These are phyloP conservation scores for Solanum clarkiae DNA, from an alignment of 257 asterid species.

Conservation along the genomic window DNA sequence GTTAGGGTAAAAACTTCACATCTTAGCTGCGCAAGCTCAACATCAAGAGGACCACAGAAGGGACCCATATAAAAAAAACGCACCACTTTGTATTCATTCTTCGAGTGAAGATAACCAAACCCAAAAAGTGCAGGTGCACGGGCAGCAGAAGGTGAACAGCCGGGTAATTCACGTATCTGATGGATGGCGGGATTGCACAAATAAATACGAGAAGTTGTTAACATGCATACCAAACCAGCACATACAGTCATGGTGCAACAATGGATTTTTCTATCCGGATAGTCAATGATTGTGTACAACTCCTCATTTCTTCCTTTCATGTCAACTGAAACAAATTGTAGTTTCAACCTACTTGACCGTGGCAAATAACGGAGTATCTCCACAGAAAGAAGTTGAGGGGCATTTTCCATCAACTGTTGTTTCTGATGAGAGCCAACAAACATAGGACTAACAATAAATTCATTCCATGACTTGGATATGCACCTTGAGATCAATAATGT, in stretches of 20 bases:
- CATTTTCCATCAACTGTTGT: not conserved
- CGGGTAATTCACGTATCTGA: not conserved
- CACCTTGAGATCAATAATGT: not conserved
- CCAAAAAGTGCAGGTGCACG: not conserved
- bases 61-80: not conserved
- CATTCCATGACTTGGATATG: not conserved
- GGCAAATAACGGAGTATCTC: not conserved
- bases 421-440: not conserved
- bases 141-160: not conserved
- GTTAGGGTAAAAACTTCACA: not conserved
- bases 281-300: not conserved
- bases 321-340: not conserved
- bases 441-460: not conserved
- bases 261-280: not conserved
- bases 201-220: not conserved
- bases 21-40: not conserved
- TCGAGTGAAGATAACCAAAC: not conserved
- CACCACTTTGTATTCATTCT: not conserved
- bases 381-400: not conserved
- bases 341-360: not conserved
- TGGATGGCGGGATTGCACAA: not conserved
- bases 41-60: not conserved
- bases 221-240: not conserved
- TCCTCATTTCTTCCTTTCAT: not conserved
- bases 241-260: fast-evolving